Evolutionary conservation across 1,284 basidiomycete species (phyloP), one percentile per base, ranked within the genome.

Genomic region (Rhodotorula sp.): DNA sequence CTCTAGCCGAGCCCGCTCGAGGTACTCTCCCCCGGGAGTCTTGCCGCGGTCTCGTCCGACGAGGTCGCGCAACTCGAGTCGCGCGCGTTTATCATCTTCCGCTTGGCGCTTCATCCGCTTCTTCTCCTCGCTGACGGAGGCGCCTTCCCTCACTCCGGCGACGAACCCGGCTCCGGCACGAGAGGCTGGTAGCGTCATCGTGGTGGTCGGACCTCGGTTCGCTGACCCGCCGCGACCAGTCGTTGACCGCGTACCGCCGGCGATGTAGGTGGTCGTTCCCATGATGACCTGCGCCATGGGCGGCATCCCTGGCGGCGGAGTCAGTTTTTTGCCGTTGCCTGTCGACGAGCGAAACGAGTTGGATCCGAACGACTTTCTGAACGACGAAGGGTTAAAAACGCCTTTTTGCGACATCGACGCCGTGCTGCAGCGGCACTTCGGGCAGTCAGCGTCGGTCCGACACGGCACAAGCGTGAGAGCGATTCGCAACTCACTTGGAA

Each of bases 81-180:
- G 48, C 47, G 64, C 68, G 10, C 43, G 34, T 60, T 46, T 43
- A 7, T 67, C 62, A 23, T 58, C 64, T n/a, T 59, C 23, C 12
- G 47, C 61, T 46, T 64, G 58, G 31, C 68, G 39, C 56, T 56
- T 51, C 49, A 52, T 23, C 20, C 67, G 57, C 66, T 65, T 68
- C 52, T 56, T 58, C 64, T 66, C 65, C 16, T 70, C 66, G 14
- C 43, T 59, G 23, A 72, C 70, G 16, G 59, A 47, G 20, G 68
- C 68, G 4, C 73, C 73, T n/a, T 75, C 73, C 6, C 70, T 23
- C 8, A 75, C 47, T 5, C 70, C 70, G 6, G 57, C 49, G 43
- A 72, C 56, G 58, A 68, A 75, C 1, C 72, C 64, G 0, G 61
- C 63, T 0, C 58, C 58, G 0, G 65, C 62, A 14, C 67, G 58